Conservation (phyloP, 2,329 filamentous ascomycete species). For the Monilinia polystroma region DNA sequence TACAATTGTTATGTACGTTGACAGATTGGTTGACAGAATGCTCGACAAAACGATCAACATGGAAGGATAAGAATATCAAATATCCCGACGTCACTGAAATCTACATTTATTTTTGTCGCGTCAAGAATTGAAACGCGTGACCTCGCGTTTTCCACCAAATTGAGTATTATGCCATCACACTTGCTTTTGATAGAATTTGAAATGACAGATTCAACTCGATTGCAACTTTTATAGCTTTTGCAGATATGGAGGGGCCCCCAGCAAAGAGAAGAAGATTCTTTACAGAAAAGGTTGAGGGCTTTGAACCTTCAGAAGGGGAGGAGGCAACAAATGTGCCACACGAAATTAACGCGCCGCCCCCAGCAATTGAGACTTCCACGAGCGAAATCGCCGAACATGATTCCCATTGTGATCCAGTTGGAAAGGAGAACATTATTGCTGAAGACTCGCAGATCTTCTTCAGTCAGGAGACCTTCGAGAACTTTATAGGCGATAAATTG, state of each 20-base stretch:
- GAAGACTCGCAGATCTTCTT: slow-evolving; percentile 44
- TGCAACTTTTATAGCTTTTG: slow-evolving; percentile 2
- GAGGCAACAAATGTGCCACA: slow-evolving; percentile 30
- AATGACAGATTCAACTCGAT: neutral
- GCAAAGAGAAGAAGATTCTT: slow-evolving; percentile 51
- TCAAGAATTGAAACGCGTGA: slow-evolving; percentile 16
- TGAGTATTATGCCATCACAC: slow-evolving; percentile 11
- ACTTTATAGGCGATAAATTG: slow-evolving; percentile 59
- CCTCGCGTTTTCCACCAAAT: slow-evolving; percentile 32
- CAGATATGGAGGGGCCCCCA: slow-evolving; percentile 46
- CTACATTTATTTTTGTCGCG: slow-evolving; percentile 25
- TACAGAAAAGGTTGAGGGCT: slow-evolving; percentile 38
- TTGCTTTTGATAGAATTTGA: neutral
- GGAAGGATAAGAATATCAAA: slow-evolving; percentile 3
- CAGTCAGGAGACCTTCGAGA: slow-evolving; percentile 57
- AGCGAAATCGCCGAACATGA: slow-evolving; percentile 5
- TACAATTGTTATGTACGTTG: neutral
- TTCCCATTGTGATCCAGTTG: slow-evolving; percentile 5
- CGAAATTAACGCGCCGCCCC: slow-evolving; percentile 36
- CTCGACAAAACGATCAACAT: neutral
- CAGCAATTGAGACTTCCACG: neutral
- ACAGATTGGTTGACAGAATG: neutral
- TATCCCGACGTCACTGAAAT: slow-evolving; percentile 26
- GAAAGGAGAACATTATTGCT: neutral
- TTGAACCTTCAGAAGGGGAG: slow-evolving; percentile 30